phyloP scores from a whole-genome alignment of 805 yeast genomes.

The Metschnikowia lunata region DNA sequence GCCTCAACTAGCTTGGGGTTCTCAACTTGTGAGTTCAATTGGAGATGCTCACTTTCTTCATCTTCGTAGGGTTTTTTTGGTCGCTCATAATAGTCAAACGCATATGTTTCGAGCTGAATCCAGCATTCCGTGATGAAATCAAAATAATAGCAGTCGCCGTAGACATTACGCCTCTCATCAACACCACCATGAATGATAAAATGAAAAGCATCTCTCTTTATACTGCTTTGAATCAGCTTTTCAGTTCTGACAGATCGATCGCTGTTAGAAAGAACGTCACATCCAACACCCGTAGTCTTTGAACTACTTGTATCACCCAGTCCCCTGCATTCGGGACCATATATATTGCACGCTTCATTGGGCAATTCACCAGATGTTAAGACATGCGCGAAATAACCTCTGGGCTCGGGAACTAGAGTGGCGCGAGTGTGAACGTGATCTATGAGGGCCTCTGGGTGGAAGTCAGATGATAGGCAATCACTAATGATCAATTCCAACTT shows the following conservation, averaged over 20 bases:
- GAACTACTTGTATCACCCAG: neutral
- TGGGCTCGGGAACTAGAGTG: slow-evolving; percentile 29
- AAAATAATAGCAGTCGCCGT: slow-evolving; percentile 32
- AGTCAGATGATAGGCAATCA: slow-evolving; percentile 11
- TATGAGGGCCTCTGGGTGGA: slow-evolving; percentile 22
- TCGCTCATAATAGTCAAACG: slow-evolving; percentile 31
- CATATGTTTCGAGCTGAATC: slow-evolving; percentile 30
- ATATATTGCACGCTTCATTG: slow-evolving; percentile 2
- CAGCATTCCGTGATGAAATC: slow-evolving; percentile 32
- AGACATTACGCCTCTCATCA: slow-evolving; percentile 25
- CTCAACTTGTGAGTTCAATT: slow-evolving; percentile 23
- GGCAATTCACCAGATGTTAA: slow-evolving; percentile 17
- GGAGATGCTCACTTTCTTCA: slow-evolving; percentile 21
- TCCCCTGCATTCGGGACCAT: slow-evolving; percentile 3
- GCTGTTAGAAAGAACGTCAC: neutral
- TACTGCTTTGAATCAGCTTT: slow-evolving; percentile 10
- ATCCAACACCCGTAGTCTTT: neutral
- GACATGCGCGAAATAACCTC: slow-evolving; percentile 38
- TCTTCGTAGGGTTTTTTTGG: slow-evolving; percentile 28
- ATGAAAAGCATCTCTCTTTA: slow-evolving; percentile 8
- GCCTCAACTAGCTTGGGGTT: slow-evolving; percentile 33
- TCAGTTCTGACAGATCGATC: slow-evolving; percentile 7
- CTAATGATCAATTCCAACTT: slow-evolving; percentile 31
- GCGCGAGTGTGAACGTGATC: slow-evolving; percentile 8
- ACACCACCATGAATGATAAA: slow-evolving; percentile 41